Base-by-base conservation (phyloP, 371 early-diverging fungal genomes). In the Mortierella sp. region DNA sequence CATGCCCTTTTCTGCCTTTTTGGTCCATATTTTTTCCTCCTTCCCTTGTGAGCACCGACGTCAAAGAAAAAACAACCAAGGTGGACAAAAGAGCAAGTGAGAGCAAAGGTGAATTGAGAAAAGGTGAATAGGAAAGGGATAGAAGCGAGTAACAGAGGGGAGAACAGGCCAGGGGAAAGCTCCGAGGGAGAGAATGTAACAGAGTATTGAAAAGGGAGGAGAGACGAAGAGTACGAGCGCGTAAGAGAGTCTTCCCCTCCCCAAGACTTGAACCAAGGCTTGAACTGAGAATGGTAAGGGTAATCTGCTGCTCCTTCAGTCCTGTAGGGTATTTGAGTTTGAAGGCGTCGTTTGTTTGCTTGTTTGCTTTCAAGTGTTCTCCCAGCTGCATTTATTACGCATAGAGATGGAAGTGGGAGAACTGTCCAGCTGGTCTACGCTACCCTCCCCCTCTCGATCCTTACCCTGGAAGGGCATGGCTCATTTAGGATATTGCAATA, bases 1-100 rank as follows among this genome's bases (percentile, higher is more conserved):
- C 34, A 5, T 34, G 34, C 61, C 19, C 61, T 16, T 61, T 61
- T 61, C 34, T 61, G 61, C 61, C 61, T 61, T 61, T 61, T 61
- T 61, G 61, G 61, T 61, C 34, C 16, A 61, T 31, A 16, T 19
- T 61, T 34, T 61, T 34, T 61, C 21, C 61, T 6, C 34, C 11
- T 34, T 31, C 6, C 61, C 3, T 34, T 61, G 61, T 34, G 61
- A 61, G 61, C 34, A 16, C 61, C 61, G 61, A 34, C 10, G 61
- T 1, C 21, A 34, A 31, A 16, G 0, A 61, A 50, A 16, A 50
- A 16, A 46, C 46, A 46, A 46, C 46, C 10, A 40, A 50, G 50
- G 34, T 61, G 61, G 16, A 8, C 19, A 31, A 59, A 0, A 31
- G 16, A 34, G 26, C n/a, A 26, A 57, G 26, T 57, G 57, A 26